Percentiles rank a stretch among this genome's conserved stretches.
Conservation (phyloP, 1,284 basidiomycete genomes). For the Pseudozyma tsukubaensis region DNA sequence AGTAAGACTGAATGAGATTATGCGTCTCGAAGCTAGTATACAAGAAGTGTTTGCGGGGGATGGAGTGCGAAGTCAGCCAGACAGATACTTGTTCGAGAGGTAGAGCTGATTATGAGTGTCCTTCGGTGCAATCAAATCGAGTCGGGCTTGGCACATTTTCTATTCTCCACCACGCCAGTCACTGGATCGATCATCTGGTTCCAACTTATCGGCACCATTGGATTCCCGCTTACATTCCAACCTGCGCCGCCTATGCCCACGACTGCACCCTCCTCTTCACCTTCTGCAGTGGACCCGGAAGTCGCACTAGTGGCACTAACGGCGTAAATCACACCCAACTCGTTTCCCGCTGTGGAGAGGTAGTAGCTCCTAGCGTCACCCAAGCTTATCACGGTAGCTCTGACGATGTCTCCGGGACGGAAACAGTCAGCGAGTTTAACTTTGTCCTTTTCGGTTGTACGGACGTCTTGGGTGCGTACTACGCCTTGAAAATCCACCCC, state of each 20-base stretch:
- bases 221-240: constrained; percentile 38
- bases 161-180: constrained; percentile 82
- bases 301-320: constrained; percentile 19
- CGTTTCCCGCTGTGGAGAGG: constrained; percentile 91
- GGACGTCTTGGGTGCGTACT: constrained; percentile 83
- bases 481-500: constrained; percentile 82
- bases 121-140: constrained; percentile 17
- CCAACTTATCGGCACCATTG: constrained; percentile 76
- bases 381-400: constrained; percentile 78
- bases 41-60: neutral
- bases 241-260: constrained; percentile 21
- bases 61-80: neutral
- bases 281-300: neutral
- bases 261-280: neutral
- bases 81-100: neutral
- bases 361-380: constrained; percentile 77
- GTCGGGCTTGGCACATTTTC: constrained; percentile 87
- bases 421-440: constrained; percentile 94
- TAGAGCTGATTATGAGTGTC: no score
- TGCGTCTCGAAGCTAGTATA: neutral
- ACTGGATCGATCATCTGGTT: constrained; percentile 89
- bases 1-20: neutral
- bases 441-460: constrained; percentile 88
- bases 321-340: constrained; percentile 79
- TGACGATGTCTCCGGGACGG: constrained; percentile 93